These are phyloP conservation scores for Pseudofabraea citricarpa DNA, from an alignment of 2,329 filamentous ascomycete species.

Conservation along the genomic window DNA sequence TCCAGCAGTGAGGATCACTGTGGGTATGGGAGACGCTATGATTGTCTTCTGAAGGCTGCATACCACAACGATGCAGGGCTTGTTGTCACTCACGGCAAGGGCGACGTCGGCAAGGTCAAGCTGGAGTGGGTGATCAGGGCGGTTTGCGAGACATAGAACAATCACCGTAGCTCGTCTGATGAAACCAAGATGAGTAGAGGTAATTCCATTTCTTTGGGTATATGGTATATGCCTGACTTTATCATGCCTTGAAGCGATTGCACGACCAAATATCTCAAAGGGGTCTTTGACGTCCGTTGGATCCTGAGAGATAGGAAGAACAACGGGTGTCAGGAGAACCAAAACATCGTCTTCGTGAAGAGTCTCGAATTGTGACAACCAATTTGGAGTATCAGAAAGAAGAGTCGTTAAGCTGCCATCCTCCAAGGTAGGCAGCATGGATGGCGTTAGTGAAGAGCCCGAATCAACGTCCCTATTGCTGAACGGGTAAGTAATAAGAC, in stretches of 20 bases:
- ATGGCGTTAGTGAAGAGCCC: not conserved
- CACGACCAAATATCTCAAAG: slow-evolving; percentile 66
- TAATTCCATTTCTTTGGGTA: slow-evolving; percentile 52
- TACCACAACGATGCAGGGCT: slow-evolving; percentile 46
- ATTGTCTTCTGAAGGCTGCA: slow-evolving; percentile 41
- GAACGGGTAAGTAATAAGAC: not conserved
- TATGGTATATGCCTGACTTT: slow-evolving; percentile 70
- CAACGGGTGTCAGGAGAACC: slow-evolving; percentile 56
- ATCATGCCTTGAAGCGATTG: slow-evolving; percentile 53
- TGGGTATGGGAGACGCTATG: slow-evolving; percentile 40
- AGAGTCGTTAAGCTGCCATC: slow-evolving; percentile 11
- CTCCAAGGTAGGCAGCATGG: not conserved
- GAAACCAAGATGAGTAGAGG: slow-evolving; percentile 30
- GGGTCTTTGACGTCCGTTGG: slow-evolving; percentile 52
- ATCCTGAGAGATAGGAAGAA: slow-evolving; percentile 39
- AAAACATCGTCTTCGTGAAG: slow-evolving; percentile 48
- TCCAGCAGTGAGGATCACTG: slow-evolving; percentile 44
- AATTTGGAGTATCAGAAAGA: slow-evolving; percentile 31
- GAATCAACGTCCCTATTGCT: slow-evolving; percentile 1
- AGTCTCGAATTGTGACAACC: slow-evolving; percentile 41
- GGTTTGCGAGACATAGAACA: slow-evolving; percentile 41
- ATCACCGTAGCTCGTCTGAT: slow-evolving; percentile 32
- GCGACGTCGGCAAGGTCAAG: slow-evolving; percentile 41
- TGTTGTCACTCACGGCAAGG: slow-evolving; percentile 37
- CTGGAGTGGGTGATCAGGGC: slow-evolving; percentile 42